Evolutionary conservation across 495 filamentous ascomycete genomes (phyloP).

Genomic region (Penicillium steckii): DNA sequence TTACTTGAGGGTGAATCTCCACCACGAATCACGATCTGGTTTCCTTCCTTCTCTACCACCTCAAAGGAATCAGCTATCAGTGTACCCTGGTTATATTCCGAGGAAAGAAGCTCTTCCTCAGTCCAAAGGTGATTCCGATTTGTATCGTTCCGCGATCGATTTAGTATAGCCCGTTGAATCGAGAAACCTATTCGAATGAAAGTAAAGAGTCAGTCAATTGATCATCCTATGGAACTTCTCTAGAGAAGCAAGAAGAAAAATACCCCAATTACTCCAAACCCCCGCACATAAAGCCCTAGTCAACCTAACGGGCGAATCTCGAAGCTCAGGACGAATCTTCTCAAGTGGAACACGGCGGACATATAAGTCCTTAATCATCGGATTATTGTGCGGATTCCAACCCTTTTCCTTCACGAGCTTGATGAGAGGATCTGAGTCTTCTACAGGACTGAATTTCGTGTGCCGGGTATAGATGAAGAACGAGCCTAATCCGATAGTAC

Average conservation of each 20-base stretch:
- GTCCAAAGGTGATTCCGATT: conserved; percentile 54
- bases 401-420: conserved; percentile 41
- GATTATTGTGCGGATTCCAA: conserved; percentile 55
- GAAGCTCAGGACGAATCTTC: conserved; percentile 55
- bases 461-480: conserved; percentile 10
- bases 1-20: conserved; percentile 55
- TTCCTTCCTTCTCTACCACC: conserved; percentile 53
- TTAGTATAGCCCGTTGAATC: conserved; percentile 5
- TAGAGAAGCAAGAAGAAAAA: neutral
- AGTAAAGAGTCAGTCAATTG: conserved; percentile 41
- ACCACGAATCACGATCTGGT: conserved; percentile 54
- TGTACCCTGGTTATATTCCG: conserved; percentile 53
- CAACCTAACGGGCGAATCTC: conserved; percentile 45
- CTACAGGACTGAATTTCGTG: conserved; percentile 29
- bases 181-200: conserved; percentile 1
- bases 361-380: conserved; percentile 53
- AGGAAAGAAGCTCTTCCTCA: conserved; percentile 40
- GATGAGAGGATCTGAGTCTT: conserved; percentile 51
- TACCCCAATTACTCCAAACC: conserved; percentile 38
- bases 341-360: conserved; percentile 51
- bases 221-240: conserved; percentile 12
- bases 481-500: neutral
- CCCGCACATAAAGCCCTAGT: conserved; percentile 54
- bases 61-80: conserved; percentile 63
- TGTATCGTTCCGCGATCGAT: conserved; percentile 39